Evolutionary conservation across 441 rosid genomes (phyloP).

Genomic region (Erodium texanum): DNA sequence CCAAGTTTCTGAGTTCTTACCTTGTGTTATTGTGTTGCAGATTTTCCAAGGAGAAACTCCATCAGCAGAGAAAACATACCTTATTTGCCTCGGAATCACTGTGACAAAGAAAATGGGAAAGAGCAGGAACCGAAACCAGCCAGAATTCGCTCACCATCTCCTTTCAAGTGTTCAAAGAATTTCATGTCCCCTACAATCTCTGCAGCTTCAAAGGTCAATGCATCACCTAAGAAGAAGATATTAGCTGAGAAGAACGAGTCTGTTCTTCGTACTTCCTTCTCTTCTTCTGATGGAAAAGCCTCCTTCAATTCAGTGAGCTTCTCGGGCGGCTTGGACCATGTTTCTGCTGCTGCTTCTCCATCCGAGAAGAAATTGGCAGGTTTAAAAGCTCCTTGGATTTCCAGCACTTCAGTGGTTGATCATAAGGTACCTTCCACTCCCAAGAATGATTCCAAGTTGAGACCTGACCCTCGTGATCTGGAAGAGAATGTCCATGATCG

Average conservation of each 20-base stretch:
- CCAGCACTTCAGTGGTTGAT: background rate
- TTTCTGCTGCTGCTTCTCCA: constrained; percentile 16
- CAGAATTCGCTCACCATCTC: constrained; percentile 34
- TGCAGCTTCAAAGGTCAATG: constrained; percentile 59
- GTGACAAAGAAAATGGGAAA: constrained; percentile 59
- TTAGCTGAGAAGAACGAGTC: constrained; percentile 55
- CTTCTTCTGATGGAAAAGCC: constrained; percentile 21
- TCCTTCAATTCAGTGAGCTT: constrained; percentile 5
- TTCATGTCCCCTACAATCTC: constrained; percentile 93
- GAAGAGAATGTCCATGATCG: no score
- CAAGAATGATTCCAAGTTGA: constrained; percentile 11
- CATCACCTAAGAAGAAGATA: constrained; percentile 70
- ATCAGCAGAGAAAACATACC: constrained; percentile 9
- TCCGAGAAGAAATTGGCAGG: background rate
- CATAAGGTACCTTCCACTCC: constrained; percentile 7
- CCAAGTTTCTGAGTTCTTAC: background rate
- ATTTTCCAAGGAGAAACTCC: constrained; percentile 31
- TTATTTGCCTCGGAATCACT: constrained; percentile 23
- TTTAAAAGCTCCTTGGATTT: background rate
- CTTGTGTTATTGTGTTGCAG: constrained; percentile 20
- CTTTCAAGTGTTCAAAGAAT: constrained; percentile 42
- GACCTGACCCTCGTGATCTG: constrained; percentile 17
- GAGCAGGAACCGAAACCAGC: constrained; percentile 26
- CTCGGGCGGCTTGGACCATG: constrained; percentile 17
- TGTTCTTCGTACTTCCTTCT: constrained; percentile 17